Percentiles rank a stretch among this genome's conserved stretches.
Evolutionary conservation across 371 early-diverging fungal species (phyloP).

Genomic region (Mortierella sp.): DNA sequence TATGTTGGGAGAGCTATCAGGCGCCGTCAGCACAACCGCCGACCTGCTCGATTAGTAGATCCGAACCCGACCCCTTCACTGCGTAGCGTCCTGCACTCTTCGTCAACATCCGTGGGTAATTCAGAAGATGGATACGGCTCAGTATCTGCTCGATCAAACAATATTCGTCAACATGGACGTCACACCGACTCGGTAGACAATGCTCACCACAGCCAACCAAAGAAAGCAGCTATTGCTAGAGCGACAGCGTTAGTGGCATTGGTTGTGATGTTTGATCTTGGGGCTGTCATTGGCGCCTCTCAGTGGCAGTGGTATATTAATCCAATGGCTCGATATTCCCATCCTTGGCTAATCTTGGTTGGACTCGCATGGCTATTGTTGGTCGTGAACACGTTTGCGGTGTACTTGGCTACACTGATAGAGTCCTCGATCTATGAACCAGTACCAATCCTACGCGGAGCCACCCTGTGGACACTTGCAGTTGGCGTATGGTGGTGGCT

Average conservation of each 20-base stretch:
- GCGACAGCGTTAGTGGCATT: constrained; percentile 20
- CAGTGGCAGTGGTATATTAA: constrained; percentile 19
- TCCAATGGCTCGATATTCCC: constrained; percentile 23
- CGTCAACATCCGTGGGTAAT: constrained; percentile 14
- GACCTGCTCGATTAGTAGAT: not conserved
- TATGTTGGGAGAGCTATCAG: constrained; percentile 21
- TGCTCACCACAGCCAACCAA: not conserved
- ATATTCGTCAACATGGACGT: constrained; percentile 11
- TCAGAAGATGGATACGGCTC: constrained; percentile 46
- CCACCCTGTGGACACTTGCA: constrained; percentile 45
- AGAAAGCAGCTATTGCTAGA: constrained; percentile 3
- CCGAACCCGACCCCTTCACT: constrained; percentile 24
- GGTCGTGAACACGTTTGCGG: constrained; percentile 34
- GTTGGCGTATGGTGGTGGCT: constrained; percentile 55
- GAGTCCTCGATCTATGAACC: constrained; percentile 29
- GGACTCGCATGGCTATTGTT: constrained; percentile 20
- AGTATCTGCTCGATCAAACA: constrained; percentile 3
- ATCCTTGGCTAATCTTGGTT: constrained; percentile 33
- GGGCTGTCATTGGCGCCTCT: constrained; percentile 14
- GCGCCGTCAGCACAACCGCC: not conserved
- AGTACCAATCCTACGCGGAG: constrained; percentile 27
- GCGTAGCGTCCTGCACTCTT: constrained; percentile 37
- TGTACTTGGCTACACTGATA: constrained; percentile 24
- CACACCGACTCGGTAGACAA: not conserved
- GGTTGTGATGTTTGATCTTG: constrained; percentile 23